Conservation (phyloP, 805 yeast species). For the Barnettozyma pratensis region DNA sequence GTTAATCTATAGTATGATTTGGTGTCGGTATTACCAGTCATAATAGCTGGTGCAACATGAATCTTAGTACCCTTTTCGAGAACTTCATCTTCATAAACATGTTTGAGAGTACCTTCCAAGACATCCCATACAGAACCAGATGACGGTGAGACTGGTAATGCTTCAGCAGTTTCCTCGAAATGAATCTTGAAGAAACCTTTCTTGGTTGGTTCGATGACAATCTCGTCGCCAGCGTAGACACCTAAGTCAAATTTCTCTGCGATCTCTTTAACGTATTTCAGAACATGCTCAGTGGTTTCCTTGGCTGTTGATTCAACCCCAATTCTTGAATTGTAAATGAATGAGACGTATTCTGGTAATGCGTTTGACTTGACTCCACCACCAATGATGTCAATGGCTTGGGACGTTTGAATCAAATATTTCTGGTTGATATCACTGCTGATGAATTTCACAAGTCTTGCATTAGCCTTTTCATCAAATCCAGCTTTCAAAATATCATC, state of each 20-base stretch:
- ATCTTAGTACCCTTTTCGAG: slow-evolving; percentile 18
- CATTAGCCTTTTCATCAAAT: slow-evolving; percentile 28
- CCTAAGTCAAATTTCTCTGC: slow-evolving; percentile 39
- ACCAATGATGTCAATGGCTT: slow-evolving; percentile 51
- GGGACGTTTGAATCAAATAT: slow-evolving; percentile 16
- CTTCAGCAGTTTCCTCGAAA: not conserved
- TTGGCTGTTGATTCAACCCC: slow-evolving; percentile 40
- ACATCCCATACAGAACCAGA: slow-evolving; percentile 36
- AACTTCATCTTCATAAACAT: slow-evolving; percentile 42
- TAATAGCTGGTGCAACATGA: slow-evolving; percentile 38
- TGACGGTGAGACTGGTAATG: slow-evolving; percentile 3
- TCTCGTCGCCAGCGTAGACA: slow-evolving; percentile 7
- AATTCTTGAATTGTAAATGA: slow-evolving; percentile 53
- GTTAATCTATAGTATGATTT: slow-evolving; percentile 51
- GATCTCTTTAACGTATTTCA: slow-evolving; percentile 29
- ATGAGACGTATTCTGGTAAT: slow-evolving; percentile 51
- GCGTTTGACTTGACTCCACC: slow-evolving; percentile 72
- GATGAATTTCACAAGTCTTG: slow-evolving; percentile 22
- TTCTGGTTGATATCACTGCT: not conserved
- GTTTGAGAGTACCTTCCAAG: slow-evolving; percentile 52
- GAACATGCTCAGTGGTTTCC: slow-evolving; percentile 28
- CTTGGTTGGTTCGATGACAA: not conserved
- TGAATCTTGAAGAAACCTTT: not conserved
- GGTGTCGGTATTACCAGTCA: slow-evolving; percentile 60
- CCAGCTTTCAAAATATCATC: slow-evolving; percentile 30